Conservation (phyloP, 306 rosid genomes). For the Heteromeles arbutifolia region DNA sequence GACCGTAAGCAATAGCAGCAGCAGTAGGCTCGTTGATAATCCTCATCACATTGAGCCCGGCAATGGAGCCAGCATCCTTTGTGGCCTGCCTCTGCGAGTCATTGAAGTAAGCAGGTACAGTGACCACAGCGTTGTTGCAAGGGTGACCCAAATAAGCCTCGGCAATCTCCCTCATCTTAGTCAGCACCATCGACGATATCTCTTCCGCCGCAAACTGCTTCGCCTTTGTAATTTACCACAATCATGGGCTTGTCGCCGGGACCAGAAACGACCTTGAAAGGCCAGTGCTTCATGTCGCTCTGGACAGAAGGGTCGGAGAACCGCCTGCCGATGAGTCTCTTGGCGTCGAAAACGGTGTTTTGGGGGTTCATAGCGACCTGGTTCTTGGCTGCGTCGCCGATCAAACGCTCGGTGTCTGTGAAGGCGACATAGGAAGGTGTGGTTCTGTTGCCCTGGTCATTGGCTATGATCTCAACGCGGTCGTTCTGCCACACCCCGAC, state of each 20-base stretch:
- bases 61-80: no score
- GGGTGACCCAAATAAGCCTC: conserved; percentile 27
- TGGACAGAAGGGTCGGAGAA: conserved; percentile 37
- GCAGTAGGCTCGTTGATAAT: conserved; percentile 39
- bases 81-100: no score
- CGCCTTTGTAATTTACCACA: conserved; percentile 32
- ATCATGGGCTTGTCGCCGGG: conserved; percentile 47
- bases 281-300: conserved; percentile 40
- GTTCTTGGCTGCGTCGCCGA: conserved; percentile 3
- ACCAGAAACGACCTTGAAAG: conserved; percentile 34
- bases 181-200: conserved; percentile 40
- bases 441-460: conserved; percentile 47
- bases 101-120: not conserved
- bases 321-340: conserved; percentile 29
- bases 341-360: conserved; percentile 47
- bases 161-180: conserved; percentile 38
- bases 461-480: conserved; percentile 50
- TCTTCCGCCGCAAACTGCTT: conserved; percentile 39
- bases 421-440: conserved; percentile 47
- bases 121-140: not conserved
- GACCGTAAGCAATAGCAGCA: conserved; percentile 46
- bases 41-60: no score
- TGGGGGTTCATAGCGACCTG: conserved; percentile 53
- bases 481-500: conserved; percentile 51
- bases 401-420: conserved; percentile 42